Percentiles rank a stretch among this genome's conserved stretches.
Evolutionary conservation across 805 yeast genomes (phyloP).

Genomic region (Saturnispora bothae): DNA sequence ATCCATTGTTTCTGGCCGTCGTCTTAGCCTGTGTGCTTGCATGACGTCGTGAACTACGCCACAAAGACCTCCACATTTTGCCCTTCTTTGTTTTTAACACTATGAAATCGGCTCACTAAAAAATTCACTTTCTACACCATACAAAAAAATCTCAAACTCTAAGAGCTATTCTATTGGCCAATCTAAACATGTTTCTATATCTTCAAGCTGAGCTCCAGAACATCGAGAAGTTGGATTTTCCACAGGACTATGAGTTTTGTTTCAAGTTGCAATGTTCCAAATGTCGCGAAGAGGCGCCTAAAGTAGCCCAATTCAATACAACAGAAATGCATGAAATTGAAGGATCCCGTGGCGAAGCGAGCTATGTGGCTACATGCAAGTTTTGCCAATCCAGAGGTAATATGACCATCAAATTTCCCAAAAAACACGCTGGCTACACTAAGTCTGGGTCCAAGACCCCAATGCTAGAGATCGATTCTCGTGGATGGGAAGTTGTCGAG

Average conservation of each 20-base stretch:
- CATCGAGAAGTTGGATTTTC: constrained; percentile 18
- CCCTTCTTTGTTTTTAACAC: no score
- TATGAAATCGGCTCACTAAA: no score
- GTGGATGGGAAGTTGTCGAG: constrained; percentile 69
- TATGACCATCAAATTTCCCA: constrained; percentile 18
- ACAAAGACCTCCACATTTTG: constrained; percentile 1
- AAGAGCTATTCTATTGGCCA: no score
- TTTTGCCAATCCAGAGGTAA: constrained; percentile 21
- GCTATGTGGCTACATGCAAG: constrained; percentile 49
- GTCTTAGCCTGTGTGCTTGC: neutral
- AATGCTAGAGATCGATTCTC: constrained; percentile 64
- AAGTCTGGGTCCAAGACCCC: constrained; percentile 32
- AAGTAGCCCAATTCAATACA: constrained; percentile 57
- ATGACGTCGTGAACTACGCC: neutral
- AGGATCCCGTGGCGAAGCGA: constrained; percentile 76
- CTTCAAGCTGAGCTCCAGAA: constrained; percentile 29
- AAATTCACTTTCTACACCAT: no score
- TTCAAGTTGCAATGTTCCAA: constrained; percentile 65
- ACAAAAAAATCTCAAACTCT: no score
- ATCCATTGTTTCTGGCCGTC: constrained; percentile 2
- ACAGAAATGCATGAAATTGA: constrained; percentile 54
- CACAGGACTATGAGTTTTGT: constrained; percentile 58
- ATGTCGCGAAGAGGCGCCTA: constrained; percentile 71
- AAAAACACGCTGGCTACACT: constrained; percentile 20
- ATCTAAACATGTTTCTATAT: constrained; percentile 15